Base-by-base conservation (phyloP, 2,329 filamentous ascomycete species). In the Verticillium nubilum region DNA sequence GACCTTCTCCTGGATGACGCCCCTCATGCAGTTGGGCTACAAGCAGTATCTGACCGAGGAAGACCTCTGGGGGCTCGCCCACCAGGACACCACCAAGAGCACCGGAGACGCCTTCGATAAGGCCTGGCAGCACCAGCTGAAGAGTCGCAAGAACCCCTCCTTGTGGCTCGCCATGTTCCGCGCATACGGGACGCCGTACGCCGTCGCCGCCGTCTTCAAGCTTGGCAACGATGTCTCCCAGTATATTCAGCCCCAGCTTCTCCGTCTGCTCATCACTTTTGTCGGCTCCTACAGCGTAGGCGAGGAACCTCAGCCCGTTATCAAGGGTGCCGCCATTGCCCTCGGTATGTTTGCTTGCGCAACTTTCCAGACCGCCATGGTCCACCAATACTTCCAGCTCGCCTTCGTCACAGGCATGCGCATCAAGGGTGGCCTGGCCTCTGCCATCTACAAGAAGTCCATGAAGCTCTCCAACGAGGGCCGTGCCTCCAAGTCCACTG, bases 1-100 rank as follows among this genome's bases (percentile, higher is more conserved):
- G 53, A 97, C 94, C 0, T 99, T 99, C 73, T 88, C 90, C 58
- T 99, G 95, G 95, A 97, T 99, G 94, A 98, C 95, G 0, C 93
- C 95, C 0, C 78, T 99, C 84, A 99, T 99, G 95, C 92, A 87
- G 70, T 89, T 89, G 70, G 95, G 95, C 1, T 98, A 99, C 78
- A 91, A 89, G 69, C 86, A 93, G 61, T 99, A 87, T 72, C 80
- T 99, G 62, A 97, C 92, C 1, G 92, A 98, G 72, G 91, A 97
- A 64, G 94, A 99, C 73, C 82, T 99, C 26, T 99, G 96, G 96
- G 94, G 92, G 62, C 79, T 99, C 60, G 86, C 92, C 47, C 88
- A 86, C 68, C 79, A 83, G 61, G 94, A 98, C 70, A 89, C 89
- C 33, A 96, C 94, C 12, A 86, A 86, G 65, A 79, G 81, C 13